These are phyloP conservation scores for Chaetomiaceae sp. DNA, from an alignment of 2,329 filamentous ascomycete species.

Conservation along the genomic window DNA sequence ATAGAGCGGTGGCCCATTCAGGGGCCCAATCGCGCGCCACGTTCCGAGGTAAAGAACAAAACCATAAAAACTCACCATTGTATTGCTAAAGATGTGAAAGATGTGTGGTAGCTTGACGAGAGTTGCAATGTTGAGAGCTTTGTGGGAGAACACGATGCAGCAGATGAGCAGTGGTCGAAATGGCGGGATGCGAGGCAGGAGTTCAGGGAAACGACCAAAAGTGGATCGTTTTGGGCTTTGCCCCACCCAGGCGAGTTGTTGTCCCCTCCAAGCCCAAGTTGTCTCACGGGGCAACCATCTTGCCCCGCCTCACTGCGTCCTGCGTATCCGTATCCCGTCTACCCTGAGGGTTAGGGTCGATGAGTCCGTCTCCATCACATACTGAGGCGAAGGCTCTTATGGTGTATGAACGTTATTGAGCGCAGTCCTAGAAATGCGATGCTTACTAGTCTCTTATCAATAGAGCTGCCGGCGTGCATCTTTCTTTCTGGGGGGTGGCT, in stretches of 20 bases:
- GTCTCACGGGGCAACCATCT: slow-evolving; percentile 17
- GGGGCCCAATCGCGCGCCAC: too few relatives aligned
- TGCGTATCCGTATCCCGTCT: too few relatives aligned
- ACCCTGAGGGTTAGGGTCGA: neutral
- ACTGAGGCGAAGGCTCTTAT: too few relatives aligned
- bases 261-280: neutral
- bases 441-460: too few relatives aligned
- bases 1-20: too few relatives aligned
- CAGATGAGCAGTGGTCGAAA: slow-evolving; percentile 4
- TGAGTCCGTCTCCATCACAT: too few relatives aligned
- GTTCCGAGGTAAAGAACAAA: too few relatives aligned
- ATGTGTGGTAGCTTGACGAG: neutral
- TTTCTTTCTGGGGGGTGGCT: too few relatives aligned
- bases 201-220: neutral
- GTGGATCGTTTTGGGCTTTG: slow-evolving; percentile 10
- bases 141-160: neutral
- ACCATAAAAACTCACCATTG: slow-evolving; percentile 17
- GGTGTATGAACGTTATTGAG: too few relatives aligned
- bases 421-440: too few relatives aligned
- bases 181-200: slow-evolving; percentile 1
- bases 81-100: neutral
- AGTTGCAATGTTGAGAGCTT: neutral
- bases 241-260: slow-evolving; percentile 14
- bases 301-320: too few relatives aligned
- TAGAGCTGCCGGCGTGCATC: too few relatives aligned